Evolutionary conservation across 257 asterid species (phyloP).

Genomic region (Nicotiana attenuata): DNA sequence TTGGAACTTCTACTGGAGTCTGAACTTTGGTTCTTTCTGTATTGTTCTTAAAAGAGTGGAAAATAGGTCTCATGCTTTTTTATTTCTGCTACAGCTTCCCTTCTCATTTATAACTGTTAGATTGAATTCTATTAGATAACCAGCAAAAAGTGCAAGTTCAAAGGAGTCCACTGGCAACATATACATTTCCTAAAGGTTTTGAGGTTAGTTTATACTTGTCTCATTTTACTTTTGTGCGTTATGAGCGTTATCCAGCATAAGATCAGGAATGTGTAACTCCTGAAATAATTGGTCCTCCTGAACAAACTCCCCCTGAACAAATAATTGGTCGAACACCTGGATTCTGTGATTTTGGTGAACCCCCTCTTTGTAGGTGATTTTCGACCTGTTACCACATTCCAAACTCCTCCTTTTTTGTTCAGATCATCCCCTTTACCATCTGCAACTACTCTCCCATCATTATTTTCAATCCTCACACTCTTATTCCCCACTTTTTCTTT

Average conservation of each 20-base stretch:
- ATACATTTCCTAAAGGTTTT: conserved; percentile 54
- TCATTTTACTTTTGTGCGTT: not conserved
- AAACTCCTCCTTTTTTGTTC: no score
- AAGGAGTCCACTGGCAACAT: conserved; percentile 29
- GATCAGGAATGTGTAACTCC: not conserved
- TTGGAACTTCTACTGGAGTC: not conserved
- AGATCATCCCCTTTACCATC: no score
- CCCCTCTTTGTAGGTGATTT: no score
- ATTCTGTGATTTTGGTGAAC: no score
- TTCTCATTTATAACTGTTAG: conserved; percentile 13
- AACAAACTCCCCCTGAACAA: not conserved
- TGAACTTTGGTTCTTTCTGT: not conserved
- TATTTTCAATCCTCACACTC: no score
- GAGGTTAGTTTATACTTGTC: conserved; percentile 35
- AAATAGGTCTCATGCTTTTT: not conserved
- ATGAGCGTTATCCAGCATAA: not conserved
- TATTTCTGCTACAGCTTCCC: not conserved
- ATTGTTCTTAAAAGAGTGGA: not conserved
- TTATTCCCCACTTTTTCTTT: no score
- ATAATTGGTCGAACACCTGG: no score
- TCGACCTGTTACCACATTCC: no score
- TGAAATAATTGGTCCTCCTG: not conserved
- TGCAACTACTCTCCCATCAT: no score
- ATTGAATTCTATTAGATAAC: conserved; percentile 32
- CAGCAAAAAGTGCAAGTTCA: conserved; percentile 26